Conservation (phyloP, 331 rosid genomes). For the Erythrophleum ivorense region DNA sequence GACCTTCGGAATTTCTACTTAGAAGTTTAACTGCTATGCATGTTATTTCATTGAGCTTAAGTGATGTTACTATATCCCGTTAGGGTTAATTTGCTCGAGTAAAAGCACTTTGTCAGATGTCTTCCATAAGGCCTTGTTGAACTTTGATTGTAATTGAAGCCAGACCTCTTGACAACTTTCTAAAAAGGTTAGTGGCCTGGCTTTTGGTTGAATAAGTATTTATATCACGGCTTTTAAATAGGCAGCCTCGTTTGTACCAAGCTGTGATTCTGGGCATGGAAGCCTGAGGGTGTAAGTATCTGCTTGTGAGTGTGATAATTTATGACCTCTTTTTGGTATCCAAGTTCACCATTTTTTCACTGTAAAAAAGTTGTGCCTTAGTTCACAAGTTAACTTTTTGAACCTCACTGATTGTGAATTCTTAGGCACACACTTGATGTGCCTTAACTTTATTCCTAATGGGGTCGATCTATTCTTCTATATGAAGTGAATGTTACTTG, state of each 20-base stretch:
- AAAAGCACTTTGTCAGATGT: not conserved
- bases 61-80: not conserved
- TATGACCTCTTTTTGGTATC: not conserved
- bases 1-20: not conserved
- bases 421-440: not conserved
- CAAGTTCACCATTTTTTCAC: not conserved
- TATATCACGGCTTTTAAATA: not conserved
- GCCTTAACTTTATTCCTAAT: not conserved
- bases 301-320: not conserved
- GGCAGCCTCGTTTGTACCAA: not conserved
- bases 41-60: not conserved
- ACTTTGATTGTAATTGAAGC: not conserved
- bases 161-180: not conserved
- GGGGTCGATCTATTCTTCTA: not conserved
- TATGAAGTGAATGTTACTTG: not conserved
- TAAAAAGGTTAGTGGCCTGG: not conserved
- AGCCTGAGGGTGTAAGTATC: not conserved
- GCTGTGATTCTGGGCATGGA: not conserved
- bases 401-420: not conserved
- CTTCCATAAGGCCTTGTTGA: not conserved
- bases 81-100: not conserved
- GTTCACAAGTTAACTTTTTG: not conserved
- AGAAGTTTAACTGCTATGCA: not conserved
- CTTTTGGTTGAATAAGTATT: not conserved
- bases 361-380: not conserved